phyloP scores from a whole-genome alignment of 139 green algal genomes.

The Dunaliella sp. region DNA sequence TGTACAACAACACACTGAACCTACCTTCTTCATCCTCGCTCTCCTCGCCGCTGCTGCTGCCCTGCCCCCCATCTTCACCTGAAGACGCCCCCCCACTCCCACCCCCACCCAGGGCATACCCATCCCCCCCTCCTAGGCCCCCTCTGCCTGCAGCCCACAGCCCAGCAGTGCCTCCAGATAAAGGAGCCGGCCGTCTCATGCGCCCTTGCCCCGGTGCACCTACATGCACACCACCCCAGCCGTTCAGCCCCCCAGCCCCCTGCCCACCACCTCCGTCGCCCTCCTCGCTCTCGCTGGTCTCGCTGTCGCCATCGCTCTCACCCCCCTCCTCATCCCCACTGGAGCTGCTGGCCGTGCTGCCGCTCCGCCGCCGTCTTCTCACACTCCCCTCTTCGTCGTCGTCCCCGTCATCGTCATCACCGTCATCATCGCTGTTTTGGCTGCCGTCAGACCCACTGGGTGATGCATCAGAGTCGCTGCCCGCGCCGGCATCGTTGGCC shows the following conservation, averaged over 20 bases:
- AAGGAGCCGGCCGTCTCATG: constrained; percentile 45
- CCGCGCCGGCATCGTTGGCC: background rate
- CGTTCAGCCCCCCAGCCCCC: constrained; percentile 12
- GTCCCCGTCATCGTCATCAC: constrained; percentile 15
- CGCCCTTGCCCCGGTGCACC: constrained; percentile 34
- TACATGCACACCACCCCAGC: background rate
- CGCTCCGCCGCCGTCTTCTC: background rate
- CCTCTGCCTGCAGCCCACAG: background rate
- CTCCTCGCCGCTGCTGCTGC: constrained; percentile 9
- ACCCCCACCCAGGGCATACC: background rate
- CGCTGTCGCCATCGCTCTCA: constrained; percentile 24
- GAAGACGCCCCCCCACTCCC: background rate
- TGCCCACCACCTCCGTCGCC: constrained; percentile 42
- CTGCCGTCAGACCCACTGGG: no score
- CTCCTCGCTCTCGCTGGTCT: constrained; percentile 20
- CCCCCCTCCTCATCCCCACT: constrained; percentile 4
- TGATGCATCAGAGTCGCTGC: constrained; percentile 9
- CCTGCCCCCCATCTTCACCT: constrained; percentile 14
- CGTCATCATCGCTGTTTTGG: constrained; percentile 36
- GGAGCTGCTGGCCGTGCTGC: background rate
- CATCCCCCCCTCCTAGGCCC: background rate
- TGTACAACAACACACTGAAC: no score
- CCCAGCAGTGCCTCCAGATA: background rate
- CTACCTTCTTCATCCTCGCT: constrained; percentile 38
- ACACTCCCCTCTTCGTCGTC: constrained; percentile 1